phyloP scores from a whole-genome alignment of 1,284 basidiomycete genomes.

The Pseudozyma tsukubaensis region DNA sequence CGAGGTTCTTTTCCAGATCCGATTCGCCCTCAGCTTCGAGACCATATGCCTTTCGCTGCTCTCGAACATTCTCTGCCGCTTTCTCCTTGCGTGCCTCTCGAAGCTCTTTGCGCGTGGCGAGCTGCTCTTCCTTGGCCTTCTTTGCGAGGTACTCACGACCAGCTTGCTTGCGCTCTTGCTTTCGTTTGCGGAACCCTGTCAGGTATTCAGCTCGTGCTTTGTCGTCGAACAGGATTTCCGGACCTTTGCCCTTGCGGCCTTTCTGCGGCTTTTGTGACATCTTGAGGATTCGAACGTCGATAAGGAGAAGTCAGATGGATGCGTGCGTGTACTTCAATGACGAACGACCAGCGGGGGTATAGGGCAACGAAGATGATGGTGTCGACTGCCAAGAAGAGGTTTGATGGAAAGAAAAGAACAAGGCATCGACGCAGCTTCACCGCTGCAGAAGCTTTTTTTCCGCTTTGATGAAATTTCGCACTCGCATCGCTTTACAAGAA shows the following conservation, averaged over 20 bases:
- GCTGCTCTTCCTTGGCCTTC: constrained; percentile 55
- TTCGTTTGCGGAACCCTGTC: constrained; percentile 67
- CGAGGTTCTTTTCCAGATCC: constrained; percentile 34
- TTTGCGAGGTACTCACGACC: constrained; percentile 54
- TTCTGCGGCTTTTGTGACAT: constrained; percentile 19
- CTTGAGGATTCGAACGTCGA: not conserved
- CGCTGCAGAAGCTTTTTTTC: no score
- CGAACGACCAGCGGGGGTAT: not conserved
- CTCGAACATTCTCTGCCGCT: constrained; percentile 62
- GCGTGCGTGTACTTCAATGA: not conserved
- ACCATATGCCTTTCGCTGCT: constrained; percentile 56
- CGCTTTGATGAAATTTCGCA: no score
- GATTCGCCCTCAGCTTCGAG: constrained; percentile 53
- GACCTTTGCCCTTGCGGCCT: constrained; percentile 38
- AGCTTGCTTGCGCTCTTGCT: constrained; percentile 62
- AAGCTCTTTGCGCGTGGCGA: constrained; percentile 38
- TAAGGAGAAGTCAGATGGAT: no score
- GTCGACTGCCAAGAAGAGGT: not conserved
- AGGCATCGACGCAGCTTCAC: no score
- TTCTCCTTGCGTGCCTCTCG: constrained; percentile 53
- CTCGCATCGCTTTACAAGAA: no score
- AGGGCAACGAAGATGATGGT: not conserved
- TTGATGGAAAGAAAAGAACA: no score
- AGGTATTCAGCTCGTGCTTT: constrained; percentile 62
- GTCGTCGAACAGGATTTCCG: constrained; percentile 63